Percentiles rank a stretch among this genome's conserved stretches.
Conservation (phyloP, 2,329 filamentous ascomycete genomes). For the Xylariales sp. region DNA sequence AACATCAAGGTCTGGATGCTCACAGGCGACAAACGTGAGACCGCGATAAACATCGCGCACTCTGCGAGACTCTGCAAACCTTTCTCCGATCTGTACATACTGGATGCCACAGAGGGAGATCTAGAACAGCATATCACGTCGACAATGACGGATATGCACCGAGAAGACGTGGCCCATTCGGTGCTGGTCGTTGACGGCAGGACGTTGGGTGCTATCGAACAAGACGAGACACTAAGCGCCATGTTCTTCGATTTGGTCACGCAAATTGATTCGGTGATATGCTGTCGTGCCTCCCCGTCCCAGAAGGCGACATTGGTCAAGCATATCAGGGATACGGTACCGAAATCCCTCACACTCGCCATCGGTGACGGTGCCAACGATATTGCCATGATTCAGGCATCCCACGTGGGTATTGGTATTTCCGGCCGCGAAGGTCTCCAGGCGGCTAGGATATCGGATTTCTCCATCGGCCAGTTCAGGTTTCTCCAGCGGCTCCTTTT, state of each 20-base stretch:
- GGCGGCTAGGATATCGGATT: slow-evolving; percentile 79
- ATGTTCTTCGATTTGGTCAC: slow-evolving; percentile 77
- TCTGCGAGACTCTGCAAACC: slow-evolving; percentile 73
- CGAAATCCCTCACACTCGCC: slow-evolving; percentile 72
- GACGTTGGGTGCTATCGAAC: slow-evolving; percentile 69
- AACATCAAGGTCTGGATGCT: slow-evolving; percentile 98
- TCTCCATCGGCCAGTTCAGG: slow-evolving; percentile 81
- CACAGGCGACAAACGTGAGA: slow-evolving; percentile 89
- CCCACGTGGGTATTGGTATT: slow-evolving; percentile 87
- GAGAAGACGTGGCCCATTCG: slow-evolving; percentile 69
- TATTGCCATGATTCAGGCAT: slow-evolving; percentile 90
- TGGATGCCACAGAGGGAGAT: slow-evolving; percentile 61
- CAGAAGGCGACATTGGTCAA: slow-evolving; percentile 81
- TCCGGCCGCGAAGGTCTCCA: slow-evolving; percentile 84
- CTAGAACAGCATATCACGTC: slow-evolving; percentile 64
- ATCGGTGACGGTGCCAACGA: slow-evolving; percentile 93
- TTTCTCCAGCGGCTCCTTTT: slow-evolving; percentile 76
- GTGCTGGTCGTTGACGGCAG: slow-evolving; percentile 82
- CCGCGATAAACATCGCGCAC: slow-evolving; percentile 87
- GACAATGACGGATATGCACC: slow-evolving; percentile 63
- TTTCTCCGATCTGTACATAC: slow-evolving; percentile 71
- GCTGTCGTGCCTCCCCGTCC: slow-evolving; percentile 78
- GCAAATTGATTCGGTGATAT: slow-evolving; percentile 80
- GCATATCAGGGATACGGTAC: slow-evolving; percentile 68
- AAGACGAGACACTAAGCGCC: slow-evolving; percentile 55